Evolutionary conservation across 2,329 filamentous ascomycete species (phyloP).

Genomic region (Aureobasidium namibiae): DNA sequence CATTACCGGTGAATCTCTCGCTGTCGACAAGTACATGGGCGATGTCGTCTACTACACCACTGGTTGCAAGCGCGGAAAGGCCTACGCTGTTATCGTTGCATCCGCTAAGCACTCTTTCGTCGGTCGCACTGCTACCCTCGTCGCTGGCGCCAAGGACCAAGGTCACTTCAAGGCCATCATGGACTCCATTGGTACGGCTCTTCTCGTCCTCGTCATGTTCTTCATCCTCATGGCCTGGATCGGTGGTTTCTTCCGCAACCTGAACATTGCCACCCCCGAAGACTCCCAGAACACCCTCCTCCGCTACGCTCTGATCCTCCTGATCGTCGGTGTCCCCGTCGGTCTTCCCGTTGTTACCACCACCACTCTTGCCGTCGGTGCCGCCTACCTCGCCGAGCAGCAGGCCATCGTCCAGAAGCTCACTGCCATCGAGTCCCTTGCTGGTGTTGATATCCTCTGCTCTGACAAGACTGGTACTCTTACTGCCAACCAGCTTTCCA

Average conservation of each 20-base stretch:
- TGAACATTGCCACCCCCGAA: slow-evolving; percentile 53
- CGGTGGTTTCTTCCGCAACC: slow-evolving; percentile 67
- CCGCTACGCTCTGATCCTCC: slow-evolving; percentile 59
- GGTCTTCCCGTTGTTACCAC: slow-evolving; percentile 73
- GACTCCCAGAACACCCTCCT: slow-evolving; percentile 55
- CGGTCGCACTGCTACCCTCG: slow-evolving; percentile 64
- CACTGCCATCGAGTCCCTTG: slow-evolving; percentile 68
- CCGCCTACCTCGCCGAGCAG: slow-evolving; percentile 67
- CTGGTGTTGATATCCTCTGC: slow-evolving; percentile 70
- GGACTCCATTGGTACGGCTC: slow-evolving; percentile 68
- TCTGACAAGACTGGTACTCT: slow-evolving; percentile 77
- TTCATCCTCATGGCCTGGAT: slow-evolving; percentile 70
- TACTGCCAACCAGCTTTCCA: slow-evolving; percentile 65
- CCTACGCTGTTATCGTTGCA: slow-evolving; percentile 59
- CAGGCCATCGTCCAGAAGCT: slow-evolving; percentile 75
- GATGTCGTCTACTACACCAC: slow-evolving; percentile 72
- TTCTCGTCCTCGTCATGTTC: slow-evolving; percentile 69
- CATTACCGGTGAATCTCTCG: slow-evolving; percentile 73
- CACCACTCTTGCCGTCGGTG: slow-evolving; percentile 68
- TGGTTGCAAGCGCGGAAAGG: slow-evolving; percentile 73
- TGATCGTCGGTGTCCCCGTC: slow-evolving; percentile 72
- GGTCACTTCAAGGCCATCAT: slow-evolving; percentile 79
- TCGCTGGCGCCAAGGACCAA: slow-evolving; percentile 66
- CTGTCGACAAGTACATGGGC: slow-evolving; percentile 71
- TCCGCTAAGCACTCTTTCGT: slow-evolving; percentile 67